Evolutionary conservation across 441 rosid species (phyloP).

Genomic region (Caryocar brasiliense): DNA sequence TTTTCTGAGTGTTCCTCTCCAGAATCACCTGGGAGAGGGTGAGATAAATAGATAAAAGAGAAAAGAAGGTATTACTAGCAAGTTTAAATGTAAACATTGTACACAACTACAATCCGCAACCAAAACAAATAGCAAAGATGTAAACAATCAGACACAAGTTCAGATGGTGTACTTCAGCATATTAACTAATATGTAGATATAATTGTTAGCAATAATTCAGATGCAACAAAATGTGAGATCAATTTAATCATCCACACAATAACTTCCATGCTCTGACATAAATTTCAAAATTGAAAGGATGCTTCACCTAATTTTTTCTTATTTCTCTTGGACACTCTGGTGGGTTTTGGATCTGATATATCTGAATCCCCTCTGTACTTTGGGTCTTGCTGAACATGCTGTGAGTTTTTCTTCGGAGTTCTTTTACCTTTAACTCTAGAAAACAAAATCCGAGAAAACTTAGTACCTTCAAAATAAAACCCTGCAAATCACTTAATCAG

Average conservation of each 20-base stretch:
- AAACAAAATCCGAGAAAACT: conserved; percentile 7
- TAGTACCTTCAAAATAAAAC: conserved; percentile 2
- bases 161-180: too few relatives aligned
- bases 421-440: conserved; percentile 72
- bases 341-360: conserved; percentile 28
- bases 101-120: too few relatives aligned
- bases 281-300: not conserved
- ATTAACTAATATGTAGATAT: too few relatives aligned
- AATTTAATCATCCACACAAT: too few relatives aligned
- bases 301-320: conserved; percentile 27
- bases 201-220: too few relatives aligned
- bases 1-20: conserved; percentile 26
- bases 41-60: not conserved
- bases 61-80: not conserved
- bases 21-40: conserved; percentile 28
- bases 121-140: too few relatives aligned
- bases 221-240: too few relatives aligned
- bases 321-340: conserved; percentile 15
- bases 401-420: conserved; percentile 67
- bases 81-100: too few relatives aligned
- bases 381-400: conserved; percentile 24
- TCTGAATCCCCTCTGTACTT: conserved; percentile 33
- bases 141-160: too few relatives aligned
- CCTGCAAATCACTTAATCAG: conserved; percentile 4
- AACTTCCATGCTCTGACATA: not conserved